phyloP scores from a whole-genome alignment of 2,329 filamentous ascomycete species.

The Aspergillus tamarii region DNA sequence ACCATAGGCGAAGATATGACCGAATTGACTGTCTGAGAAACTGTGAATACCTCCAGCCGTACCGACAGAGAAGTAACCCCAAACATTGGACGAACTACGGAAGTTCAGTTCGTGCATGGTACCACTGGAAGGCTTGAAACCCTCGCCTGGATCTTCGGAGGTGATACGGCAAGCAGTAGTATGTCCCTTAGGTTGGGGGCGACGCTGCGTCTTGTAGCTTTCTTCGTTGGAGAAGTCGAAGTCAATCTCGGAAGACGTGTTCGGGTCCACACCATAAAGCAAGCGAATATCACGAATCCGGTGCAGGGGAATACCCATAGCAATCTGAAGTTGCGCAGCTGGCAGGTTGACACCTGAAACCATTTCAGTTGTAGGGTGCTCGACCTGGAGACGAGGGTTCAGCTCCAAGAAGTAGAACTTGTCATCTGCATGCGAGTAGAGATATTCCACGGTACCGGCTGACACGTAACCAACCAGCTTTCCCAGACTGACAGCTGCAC shows the following conservation, averaged over 20 bases:
- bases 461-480: constrained; percentile 97
- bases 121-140: constrained; percentile 98
- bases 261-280: constrained; percentile 92
- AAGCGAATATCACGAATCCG: constrained; percentile 94
- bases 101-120: constrained; percentile 99
- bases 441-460: constrained; percentile 96
- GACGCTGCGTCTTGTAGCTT: constrained; percentile 81
- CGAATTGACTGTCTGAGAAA: constrained; percentile 98
- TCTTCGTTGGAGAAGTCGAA: constrained; percentile 91
- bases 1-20: constrained; percentile 98
- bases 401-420: constrained; percentile 99
- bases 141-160: constrained; percentile 96
- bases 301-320: constrained; percentile 97
- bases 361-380: constrained; percentile 99
- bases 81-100: constrained; percentile 96
- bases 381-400: constrained; percentile 98
- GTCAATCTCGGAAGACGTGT: constrained; percentile 83
- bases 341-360: constrained; percentile 96
- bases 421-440: constrained; percentile 96
- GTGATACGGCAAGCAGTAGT: constrained; percentile 99
- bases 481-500: constrained; percentile 90
- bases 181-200: constrained; percentile 92
- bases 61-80: constrained; percentile 99
- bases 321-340: constrained; percentile 95
- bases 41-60: constrained; percentile 97